A percentile compares a stretch with the other conserved stretches of the same genome.
Evolutionary conservation across 2,329 filamentous ascomycete genomes (phyloP).

Genomic region (Verticillium nubilum): DNA sequence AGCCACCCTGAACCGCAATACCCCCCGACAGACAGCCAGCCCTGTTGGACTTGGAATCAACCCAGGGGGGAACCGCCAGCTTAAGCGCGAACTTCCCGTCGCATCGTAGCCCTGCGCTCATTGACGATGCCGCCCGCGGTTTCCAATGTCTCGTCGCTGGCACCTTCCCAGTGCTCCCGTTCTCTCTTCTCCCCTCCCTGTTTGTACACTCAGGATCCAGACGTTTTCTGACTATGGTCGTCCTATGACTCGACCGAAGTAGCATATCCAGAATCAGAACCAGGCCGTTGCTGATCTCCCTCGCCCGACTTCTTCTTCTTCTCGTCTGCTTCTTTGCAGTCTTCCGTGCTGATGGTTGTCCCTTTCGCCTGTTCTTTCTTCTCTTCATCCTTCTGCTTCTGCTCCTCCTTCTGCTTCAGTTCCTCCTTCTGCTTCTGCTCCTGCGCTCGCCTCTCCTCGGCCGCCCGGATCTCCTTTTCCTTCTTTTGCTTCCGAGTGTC

Average conservation of each 20-base stretch:
- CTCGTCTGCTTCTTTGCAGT: slow-evolving; percentile 6
- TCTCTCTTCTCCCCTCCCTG: background rate
- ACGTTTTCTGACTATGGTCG: background rate
- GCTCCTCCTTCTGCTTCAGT: slow-evolving; percentile 23
- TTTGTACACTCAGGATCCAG: background rate
- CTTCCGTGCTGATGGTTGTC: slow-evolving; percentile 14
- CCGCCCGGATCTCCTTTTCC: slow-evolving; percentile 35
- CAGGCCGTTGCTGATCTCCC: slow-evolving; percentile 1
- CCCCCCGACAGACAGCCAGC: background rate
- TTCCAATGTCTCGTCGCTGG: no score
- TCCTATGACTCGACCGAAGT: slow-evolving; percentile 9
- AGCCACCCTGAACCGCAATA: background rate
- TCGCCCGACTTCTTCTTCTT: slow-evolving; percentile 28
- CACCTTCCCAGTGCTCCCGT: no score
- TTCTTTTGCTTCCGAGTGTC: slow-evolving; percentile 44
- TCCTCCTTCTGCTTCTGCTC: slow-evolving; percentile 29
- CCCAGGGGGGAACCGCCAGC: no score
- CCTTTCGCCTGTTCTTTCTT: slow-evolving; percentile 11
- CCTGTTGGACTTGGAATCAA: background rate
- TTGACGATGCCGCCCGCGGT: background rate
- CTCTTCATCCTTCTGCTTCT: slow-evolving; percentile 22
- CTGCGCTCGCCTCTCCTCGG: slow-evolving; percentile 32
- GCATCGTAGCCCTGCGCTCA: background rate
- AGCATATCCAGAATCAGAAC: slow-evolving; percentile 11
- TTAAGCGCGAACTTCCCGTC: background rate